Conservation (phyloP, 345 rosid species). For the Brassica incana region DNA sequence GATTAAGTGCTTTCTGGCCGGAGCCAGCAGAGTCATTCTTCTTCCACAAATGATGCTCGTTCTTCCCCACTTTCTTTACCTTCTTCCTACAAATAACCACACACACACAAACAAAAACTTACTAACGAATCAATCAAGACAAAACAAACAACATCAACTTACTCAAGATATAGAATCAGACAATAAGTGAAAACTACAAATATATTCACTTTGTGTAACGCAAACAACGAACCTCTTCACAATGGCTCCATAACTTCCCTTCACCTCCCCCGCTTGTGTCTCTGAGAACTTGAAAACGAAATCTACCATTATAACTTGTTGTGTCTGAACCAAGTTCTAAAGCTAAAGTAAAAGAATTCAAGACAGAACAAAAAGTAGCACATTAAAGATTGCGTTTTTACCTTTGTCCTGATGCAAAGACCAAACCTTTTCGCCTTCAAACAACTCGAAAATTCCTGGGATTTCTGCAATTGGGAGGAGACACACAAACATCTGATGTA, state of each 20-base stretch:
- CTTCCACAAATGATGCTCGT: slow-evolving; percentile 75
- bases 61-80: slow-evolving; percentile 49
- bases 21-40: slow-evolving; percentile 78
- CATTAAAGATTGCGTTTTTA: slow-evolving; percentile 2
- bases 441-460: slow-evolving; percentile 22
- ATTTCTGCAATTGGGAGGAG: slow-evolving; percentile 2
- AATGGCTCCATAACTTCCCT: slow-evolving; percentile 30
- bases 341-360: background rate
- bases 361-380: background rate
- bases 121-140: slow-evolving; percentile 13
- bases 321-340: background rate
- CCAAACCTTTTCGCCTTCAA: slow-evolving; percentile 21
- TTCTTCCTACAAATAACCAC: slow-evolving; percentile 44
- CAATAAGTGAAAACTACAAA: background rate
- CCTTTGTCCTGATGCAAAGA: slow-evolving; percentile 39
- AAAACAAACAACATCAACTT: slow-evolving; percentile 11
- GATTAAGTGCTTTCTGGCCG: slow-evolving; percentile 72
- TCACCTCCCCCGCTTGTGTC: slow-evolving; percentile 27
- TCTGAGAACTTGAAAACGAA: slow-evolving; percentile 38
- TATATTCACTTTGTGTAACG: background rate
- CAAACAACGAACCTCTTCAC: slow-evolving; percentile 43
- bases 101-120: background rate
- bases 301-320: background rate
- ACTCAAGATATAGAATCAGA: slow-evolving; percentile 13
- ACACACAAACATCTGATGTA: background rate